Evolutionary conservation across 139 green algal species (phyloP), one percentile per base, ranked within the genome.

Genomic region (Chlamydomonas sphaeroides): DNA sequence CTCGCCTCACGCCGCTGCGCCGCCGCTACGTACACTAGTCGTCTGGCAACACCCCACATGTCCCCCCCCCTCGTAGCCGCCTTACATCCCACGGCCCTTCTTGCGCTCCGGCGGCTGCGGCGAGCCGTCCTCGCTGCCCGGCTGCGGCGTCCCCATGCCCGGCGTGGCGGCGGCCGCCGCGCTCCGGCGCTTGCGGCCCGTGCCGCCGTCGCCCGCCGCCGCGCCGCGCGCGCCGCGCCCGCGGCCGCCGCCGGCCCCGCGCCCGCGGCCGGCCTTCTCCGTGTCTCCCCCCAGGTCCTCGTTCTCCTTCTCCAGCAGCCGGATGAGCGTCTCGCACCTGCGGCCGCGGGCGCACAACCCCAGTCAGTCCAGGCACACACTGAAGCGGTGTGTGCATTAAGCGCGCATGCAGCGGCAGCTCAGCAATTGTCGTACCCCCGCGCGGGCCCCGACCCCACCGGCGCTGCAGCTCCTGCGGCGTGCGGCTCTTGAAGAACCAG

Each of bases 401-500:
- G n/a, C n/a, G n/a, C n/a, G n/a, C n/a, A n/a, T n/a, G n/a, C n/a
- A n/a, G n/a, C n/a, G n/a, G n/a, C n/a, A n/a, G n/a, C n/a, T n/a
- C n/a, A n/a, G n/a, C n/a, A n/a, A n/a, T n/a, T n/a, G n/a, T n/a
- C n/a, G n/a, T n/a, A n/a, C n/a, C n/a, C 18, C 32, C 48, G 18
- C 30, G 20, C n/a, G n/a, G n/a, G n/a, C n/a, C n/a, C n/a, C n/a
- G n/a, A n/a, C n/a, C 96, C 66, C 89, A 96, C 61, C 96, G 78
- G 48, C 85, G 70, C 25, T 45, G 71, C 61, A 95, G 88, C 86
- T 95, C 92, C 82, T 92, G 88, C 17, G 96, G 95, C 20, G 93
- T 98, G 76, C 97, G 91, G 70, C 88, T 96, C 93, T 99, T 99
- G 88, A 99, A 95, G 91, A 98, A 99, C 97, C 97, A 99, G 91